Percentiles rank a stretch among this genome's conserved stretches.
phyloP scores from a whole-genome alignment of 345 rosid species.

The Eucalyptus shirleyi region DNA sequence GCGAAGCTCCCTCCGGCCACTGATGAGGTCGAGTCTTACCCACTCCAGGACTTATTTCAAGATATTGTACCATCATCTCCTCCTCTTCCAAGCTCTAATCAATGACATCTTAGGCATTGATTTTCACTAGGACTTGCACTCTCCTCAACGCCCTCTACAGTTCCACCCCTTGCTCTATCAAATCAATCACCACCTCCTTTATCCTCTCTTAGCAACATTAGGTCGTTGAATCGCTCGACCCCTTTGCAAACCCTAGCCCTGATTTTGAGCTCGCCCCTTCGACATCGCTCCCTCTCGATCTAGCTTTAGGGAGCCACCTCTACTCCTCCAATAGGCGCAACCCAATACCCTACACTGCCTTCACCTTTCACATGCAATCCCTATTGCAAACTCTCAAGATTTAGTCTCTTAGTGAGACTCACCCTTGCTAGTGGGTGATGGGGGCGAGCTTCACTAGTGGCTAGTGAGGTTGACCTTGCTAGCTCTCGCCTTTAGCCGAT shows the following conservation, averaged over 20 bases:
- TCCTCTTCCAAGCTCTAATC: not conserved
- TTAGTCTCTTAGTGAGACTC: slow-evolving; percentile 2
- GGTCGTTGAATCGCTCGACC: slow-evolving; percentile 25
- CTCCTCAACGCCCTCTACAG: slow-evolving; percentile 14
- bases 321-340: slow-evolving; percentile 76
- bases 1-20: fast-evolving
- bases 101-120: slow-evolving; percentile 46
- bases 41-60: too few species aligned
- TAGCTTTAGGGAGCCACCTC: slow-evolving; percentile 73
- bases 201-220: slow-evolving; percentile 58
- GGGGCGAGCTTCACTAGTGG: too few species aligned
- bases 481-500: too few species aligned
- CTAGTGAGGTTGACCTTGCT: too few species aligned
- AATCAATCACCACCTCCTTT: slow-evolving; percentile 39
- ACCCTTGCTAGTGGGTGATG: fast-evolving
- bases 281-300: slow-evolving; percentile 53
- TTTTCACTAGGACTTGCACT: slow-evolving; percentile 18
- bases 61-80: too few species aligned
- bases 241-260: not conserved
- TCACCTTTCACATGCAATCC: slow-evolving; percentile 16
- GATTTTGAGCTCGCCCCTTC: not conserved
- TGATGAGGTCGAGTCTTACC: too few species aligned
- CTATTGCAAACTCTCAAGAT: slow-evolving; percentile 26
- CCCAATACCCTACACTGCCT: slow-evolving; percentile 21
- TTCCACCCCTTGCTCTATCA: slow-evolving; percentile 1